These are phyloP conservation scores for Penicillium sp. DNA, from an alignment of 2,329 filamentous ascomycete genomes.

Conservation along the genomic window DNA sequence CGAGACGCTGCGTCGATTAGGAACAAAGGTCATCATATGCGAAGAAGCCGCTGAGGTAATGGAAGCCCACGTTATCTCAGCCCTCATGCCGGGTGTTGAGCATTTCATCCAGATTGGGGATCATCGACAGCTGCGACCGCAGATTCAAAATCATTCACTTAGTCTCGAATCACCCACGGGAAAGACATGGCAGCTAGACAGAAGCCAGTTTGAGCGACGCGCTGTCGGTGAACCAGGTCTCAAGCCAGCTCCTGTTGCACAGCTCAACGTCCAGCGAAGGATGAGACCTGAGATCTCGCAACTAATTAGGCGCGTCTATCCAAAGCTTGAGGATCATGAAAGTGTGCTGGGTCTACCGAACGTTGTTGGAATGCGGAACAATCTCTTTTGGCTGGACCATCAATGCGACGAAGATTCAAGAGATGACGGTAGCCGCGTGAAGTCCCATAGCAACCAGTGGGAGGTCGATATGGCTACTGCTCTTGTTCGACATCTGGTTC, in stretches of 20 bases:
- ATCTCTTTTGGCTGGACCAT: too few relatives aligned
- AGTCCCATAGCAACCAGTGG: constrained; percentile 19
- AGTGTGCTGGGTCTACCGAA: too few relatives aligned
- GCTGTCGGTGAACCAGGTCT: too few relatives aligned
- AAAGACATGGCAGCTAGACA: too few relatives aligned
- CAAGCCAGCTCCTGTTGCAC: too few relatives aligned
- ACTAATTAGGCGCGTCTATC: too few relatives aligned
- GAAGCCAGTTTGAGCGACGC: too few relatives aligned
- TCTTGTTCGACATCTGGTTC: constrained; percentile 20
- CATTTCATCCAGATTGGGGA: constrained; percentile 71
- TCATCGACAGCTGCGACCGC: constrained; percentile 69
- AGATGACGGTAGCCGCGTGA: constrained; percentile 8
- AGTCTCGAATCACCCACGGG: too few relatives aligned
- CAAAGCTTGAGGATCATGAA: too few relatives aligned
- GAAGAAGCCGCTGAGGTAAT: constrained; percentile 74
- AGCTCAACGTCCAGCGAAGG: too few relatives aligned
- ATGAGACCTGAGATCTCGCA: too few relatives aligned
- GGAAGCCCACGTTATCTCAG: constrained; percentile 64
- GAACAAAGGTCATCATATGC: constrained; percentile 61
- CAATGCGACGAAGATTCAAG: constrained; percentile 9
- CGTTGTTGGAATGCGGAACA: too few relatives aligned
- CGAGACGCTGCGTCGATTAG: constrained; percentile 52
- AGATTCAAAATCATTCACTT: constrained; percentile 60
- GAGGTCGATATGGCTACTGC: constrained; percentile 22
- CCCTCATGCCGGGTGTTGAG: constrained; percentile 55